Evolutionary conservation across 2,329 filamentous ascomycete genomes (phyloP).

Genomic region (Bimuria novae-zelandiae): DNA sequence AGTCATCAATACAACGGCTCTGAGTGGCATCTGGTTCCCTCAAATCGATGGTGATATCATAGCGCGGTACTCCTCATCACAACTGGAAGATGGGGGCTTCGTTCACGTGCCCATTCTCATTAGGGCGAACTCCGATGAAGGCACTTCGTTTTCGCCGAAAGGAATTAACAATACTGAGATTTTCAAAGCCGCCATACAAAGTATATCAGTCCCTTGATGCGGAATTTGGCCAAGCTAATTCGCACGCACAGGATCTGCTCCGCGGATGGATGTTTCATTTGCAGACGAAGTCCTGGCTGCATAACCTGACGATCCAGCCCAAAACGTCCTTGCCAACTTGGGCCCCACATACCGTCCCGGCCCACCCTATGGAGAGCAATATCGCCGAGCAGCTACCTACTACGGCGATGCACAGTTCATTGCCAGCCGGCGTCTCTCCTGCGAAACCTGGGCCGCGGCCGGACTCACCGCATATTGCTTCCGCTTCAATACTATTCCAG

Average conservation of each 20-base stretch:
- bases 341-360: slow-evolving; percentile 18
- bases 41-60: slow-evolving; percentile 60
- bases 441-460: slow-evolving; percentile 52
- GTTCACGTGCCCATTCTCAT: slow-evolving; percentile 64
- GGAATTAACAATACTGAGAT: slow-evolving; percentile 61
- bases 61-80: slow-evolving; percentile 52
- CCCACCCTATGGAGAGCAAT: slow-evolving; percentile 44
- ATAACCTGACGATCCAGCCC: slow-evolving; percentile 22
- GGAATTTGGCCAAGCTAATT: no score
- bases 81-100: slow-evolving; percentile 61
- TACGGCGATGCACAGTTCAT: slow-evolving; percentile 59
- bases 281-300: slow-evolving; percentile 13
- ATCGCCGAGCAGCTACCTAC: slow-evolving; percentile 55
- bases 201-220: no score
- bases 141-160: slow-evolving; percentile 56
- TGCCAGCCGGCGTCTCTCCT: slow-evolving; percentile 57
- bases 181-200: slow-evolving; percentile 43
- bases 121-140: slow-evolving; percentile 68
- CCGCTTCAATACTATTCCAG: slow-evolving; percentile 60
- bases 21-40: slow-evolving; percentile 7
- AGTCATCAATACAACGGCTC: slow-evolving; percentile 35
- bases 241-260: no score
- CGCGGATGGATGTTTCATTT: no score
- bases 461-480: slow-evolving; percentile 60
- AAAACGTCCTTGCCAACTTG: slow-evolving; percentile 19